Conservation (phyloP, 2,329 filamentous ascomycete genomes). For the Allantophomopsis cytisporea region DNA sequence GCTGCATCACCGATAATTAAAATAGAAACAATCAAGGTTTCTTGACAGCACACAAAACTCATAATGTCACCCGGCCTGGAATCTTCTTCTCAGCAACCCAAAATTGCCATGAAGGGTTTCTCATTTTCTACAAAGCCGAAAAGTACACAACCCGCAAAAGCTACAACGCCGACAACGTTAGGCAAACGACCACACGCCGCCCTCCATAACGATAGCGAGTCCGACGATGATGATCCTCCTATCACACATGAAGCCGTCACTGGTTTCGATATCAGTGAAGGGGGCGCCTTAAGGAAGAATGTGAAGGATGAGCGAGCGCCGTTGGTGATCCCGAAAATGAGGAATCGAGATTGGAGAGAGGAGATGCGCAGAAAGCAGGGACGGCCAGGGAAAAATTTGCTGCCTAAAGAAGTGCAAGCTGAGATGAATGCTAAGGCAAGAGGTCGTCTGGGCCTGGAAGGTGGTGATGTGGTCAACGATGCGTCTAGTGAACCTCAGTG, state of each 20-base stretch:
- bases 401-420: constrained; percentile 39
- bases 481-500: constrained; percentile 21
- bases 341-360: constrained; percentile 50
- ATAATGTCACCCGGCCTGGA: constrained; percentile 1
- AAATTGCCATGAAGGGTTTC: constrained; percentile 21
- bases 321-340: constrained; percentile 41
- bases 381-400: constrained; percentile 32
- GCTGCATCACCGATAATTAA: too few relatives aligned
- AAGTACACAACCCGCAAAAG: constrained; percentile 18
- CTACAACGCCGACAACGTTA: constrained; percentile 17
- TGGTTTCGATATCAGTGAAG: constrained; percentile 27
- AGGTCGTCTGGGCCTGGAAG: constrained; percentile 17
- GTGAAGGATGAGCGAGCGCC: constrained; percentile 20
- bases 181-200: constrained; percentile 26
- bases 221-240: constrained; percentile 17
- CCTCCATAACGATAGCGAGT: constrained; percentile 38
- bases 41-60: too few relatives aligned
- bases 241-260: constrained; percentile 32
- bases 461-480: constrained; percentile 34
- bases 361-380: constrained; percentile 32
- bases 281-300: constrained; percentile 24
- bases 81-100: constrained; percentile 7
- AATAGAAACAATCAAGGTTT: too few relatives aligned
- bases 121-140: constrained; percentile 20
- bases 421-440: constrained; percentile 16